Evolutionary conservation across 441 rosid genomes (phyloP).

Genomic region (Lepidium campestre): DNA sequence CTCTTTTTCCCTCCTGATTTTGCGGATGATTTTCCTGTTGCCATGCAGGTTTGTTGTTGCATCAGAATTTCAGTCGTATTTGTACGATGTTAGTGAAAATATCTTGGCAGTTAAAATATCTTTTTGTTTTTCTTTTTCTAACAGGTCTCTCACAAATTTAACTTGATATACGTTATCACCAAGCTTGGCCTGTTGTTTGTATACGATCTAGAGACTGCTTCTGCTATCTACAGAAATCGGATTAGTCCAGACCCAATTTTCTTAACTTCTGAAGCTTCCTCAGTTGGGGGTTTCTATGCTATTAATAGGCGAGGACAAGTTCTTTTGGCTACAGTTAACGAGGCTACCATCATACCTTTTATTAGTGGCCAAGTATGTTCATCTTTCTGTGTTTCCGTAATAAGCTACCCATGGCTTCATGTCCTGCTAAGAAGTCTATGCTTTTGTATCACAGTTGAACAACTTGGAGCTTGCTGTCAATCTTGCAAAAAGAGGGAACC

Average conservation of each 20-base stretch:
- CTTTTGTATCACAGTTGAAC: conserved; percentile 57
- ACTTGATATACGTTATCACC: conserved; percentile 91
- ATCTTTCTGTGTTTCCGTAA: background rate
- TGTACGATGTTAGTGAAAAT: conserved; percentile 3
- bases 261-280: conserved; percentile 92
- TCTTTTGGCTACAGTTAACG: conserved; percentile 89
- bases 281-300: conserved; percentile 92
- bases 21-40: conserved; percentile 99
- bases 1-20: conserved; percentile 99
- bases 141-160: conserved; percentile 97
- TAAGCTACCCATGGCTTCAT: background rate
- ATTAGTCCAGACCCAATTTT: conserved; percentile 99
- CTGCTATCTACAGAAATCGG: conserved; percentile 97
- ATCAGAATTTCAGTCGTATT: background rate
- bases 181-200: conserved; percentile 98
- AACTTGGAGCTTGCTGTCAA: conserved; percentile 97
- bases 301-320: conserved; percentile 99
- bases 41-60: conserved; percentile 83
- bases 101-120: conserved; percentile 15
- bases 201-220: conserved; percentile 97
- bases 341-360: conserved; percentile 91
- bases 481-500: conserved; percentile 98
- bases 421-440: conserved; percentile 9
- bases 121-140: conserved; percentile 27
- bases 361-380: conserved; percentile 93